Evolutionary conservation across 2,329 filamentous ascomycete species (phyloP).

Genomic region (Neonectria ditissima): DNA sequence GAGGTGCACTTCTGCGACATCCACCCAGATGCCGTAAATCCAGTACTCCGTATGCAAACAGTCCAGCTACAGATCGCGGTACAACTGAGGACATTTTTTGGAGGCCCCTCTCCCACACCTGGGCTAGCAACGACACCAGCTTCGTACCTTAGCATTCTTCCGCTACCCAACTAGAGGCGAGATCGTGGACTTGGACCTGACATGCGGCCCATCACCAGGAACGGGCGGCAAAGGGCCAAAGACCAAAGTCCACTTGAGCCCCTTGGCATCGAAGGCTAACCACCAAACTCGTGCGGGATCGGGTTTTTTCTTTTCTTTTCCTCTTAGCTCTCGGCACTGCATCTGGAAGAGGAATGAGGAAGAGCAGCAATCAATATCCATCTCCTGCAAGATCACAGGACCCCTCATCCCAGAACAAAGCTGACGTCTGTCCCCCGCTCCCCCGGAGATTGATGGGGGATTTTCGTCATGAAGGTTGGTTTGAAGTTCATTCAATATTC

Average conservation of each 20-base stretch:
- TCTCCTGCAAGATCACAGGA: constrained; percentile 4
- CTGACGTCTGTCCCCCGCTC: constrained; percentile 12
- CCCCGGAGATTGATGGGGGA: constrained; percentile 19
- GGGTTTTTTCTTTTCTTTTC: background rate
- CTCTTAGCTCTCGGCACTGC: background rate
- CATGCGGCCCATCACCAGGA: constrained; percentile 25
- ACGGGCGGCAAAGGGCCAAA: constrained; percentile 18
- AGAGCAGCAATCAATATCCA: background rate
- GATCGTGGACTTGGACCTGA: constrained; percentile 12
- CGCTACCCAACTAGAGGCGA: constrained; percentile 7
- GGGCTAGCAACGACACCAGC: constrained; percentile 3
- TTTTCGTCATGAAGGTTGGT: background rate
- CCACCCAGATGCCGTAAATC: constrained; percentile 21
- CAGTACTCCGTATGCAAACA: constrained; percentile 1
- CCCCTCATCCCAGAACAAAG: constrained; percentile 1
- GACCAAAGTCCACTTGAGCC: background rate
- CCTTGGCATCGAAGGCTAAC: background rate
- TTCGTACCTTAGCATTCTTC: constrained; percentile 4
- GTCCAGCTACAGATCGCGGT: background rate
- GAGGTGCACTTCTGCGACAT: constrained; percentile 18
- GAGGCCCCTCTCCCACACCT: background rate
- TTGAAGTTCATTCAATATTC: constrained; percentile 6
- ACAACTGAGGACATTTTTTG: background rate
- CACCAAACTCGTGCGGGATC: background rate
- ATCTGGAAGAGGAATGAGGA: background rate